Evolutionary conservation across 1,284 basidiomycete species (phyloP), one percentile per base, ranked within the genome.

Genomic region (Ganoderma lucidum): DNA sequence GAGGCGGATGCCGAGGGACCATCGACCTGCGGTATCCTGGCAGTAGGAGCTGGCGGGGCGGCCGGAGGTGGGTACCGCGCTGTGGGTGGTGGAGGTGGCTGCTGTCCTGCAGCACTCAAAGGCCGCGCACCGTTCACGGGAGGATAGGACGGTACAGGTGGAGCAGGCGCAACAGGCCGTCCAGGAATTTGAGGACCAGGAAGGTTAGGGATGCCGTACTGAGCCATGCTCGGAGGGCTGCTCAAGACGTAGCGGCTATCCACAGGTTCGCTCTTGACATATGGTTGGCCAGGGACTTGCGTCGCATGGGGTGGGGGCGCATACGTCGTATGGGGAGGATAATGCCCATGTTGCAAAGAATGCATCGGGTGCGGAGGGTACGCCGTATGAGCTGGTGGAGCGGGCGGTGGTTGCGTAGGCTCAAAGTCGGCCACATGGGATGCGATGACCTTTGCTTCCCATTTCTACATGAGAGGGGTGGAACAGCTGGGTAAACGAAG

Each of bases 341-440:
- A 81, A 48, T 78, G 83, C 53, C 75, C 70, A 56, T 74, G 74
- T 28, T 63, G 65, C 70, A 74, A 73, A 8, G 63, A 37, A 65
- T 77, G 77, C 69, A 78, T 74, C 3, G 78, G 71, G 37, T 76
- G 75, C 15, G 74, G 72, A 23, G 78, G 77, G 59, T 80, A 78
- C 60, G 76, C 72, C 1, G 78, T 72, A 42, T 79, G 79, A 2
- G 70, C 58, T 69, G 77, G 71, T 87, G 90, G 66, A 83, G 84
- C 58, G 76, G 75, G 51, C 37, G 64, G 80, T 32, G 81, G 83
- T 45, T 79, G 83, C 3, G 81, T 79, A 0, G 88, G 81, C 75
- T 96, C 94, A 78, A 98, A 99, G 75, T 98, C 96, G 69, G 97
- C 97, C 19, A 98, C 97, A 76, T 94, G 92, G 0, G 96, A 97